Conservation (phyloP, 768 basidiomycete species). For the Leucocoprinus birnbaumii region DNA sequence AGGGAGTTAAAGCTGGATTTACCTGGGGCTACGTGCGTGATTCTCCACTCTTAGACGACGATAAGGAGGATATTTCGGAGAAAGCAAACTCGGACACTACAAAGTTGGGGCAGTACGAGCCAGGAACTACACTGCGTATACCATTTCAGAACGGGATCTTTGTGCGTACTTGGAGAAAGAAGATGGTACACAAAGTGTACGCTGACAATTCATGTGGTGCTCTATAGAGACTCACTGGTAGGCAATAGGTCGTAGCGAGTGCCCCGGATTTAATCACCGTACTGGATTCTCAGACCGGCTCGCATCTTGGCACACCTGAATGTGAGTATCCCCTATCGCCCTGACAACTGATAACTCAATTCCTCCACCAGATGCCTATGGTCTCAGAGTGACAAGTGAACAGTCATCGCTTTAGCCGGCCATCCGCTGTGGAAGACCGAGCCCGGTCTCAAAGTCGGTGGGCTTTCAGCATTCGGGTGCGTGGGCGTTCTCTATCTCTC, state of each 20-base stretch:
- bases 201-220: neutral
- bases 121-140: constrained; percentile 36
- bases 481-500: neutral
- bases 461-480: constrained; percentile 52
- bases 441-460: constrained; percentile 48
- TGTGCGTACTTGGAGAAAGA: constrained; percentile 38
- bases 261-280: constrained; percentile 69
- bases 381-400: constrained; percentile 51
- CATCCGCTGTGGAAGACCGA: constrained; percentile 54
- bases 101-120: constrained; percentile 11
- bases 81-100: neutral
- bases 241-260: constrained; percentile 40
- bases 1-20: constrained; percentile 34
- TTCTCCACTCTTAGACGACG: constrained; percentile 25
- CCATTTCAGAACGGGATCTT: constrained; percentile 64
- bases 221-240: neutral
- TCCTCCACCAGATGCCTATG: constrained; percentile 42
- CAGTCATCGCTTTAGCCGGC: constrained; percentile 35
- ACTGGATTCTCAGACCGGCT: constrained; percentile 59
- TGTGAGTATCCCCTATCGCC: constrained; percentile 14
- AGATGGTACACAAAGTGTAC: constrained; percentile 24
- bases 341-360: neutral
- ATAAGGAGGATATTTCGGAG: constrained; percentile 22
- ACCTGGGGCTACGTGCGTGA: constrained; percentile 33
- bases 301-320: constrained; percentile 60